Conservation (phyloP, 768 basidiomycete genomes). For the Russula foetens region DNA sequence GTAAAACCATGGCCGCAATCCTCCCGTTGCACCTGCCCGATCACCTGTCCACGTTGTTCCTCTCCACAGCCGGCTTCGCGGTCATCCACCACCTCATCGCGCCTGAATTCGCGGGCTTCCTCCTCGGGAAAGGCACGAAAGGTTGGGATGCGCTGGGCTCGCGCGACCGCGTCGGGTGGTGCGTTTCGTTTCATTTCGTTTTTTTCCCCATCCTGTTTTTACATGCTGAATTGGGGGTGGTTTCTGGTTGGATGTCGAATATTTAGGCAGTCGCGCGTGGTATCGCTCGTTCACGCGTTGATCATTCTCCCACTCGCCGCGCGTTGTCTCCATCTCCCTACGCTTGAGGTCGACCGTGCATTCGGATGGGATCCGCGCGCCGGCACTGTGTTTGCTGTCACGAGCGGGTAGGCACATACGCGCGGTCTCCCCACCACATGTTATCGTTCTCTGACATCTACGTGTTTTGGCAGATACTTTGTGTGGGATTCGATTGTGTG, state of each 20-base stretch:
- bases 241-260: not conserved
- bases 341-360: conserved; percentile 50
- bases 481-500: conserved; percentile 78
- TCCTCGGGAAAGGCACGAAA: conserved; percentile 43
- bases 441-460: not conserved
- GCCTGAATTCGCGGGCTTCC: conserved; percentile 32
- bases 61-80: conserved; percentile 50
- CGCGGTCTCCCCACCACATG: not conserved
- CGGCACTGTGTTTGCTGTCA: conserved; percentile 57
- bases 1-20: conserved; percentile 7
- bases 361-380: conserved; percentile 65
- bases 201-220: not conserved
- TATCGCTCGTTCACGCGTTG: conserved; percentile 66
- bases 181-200: not conserved
- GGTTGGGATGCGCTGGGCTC: conserved; percentile 31
- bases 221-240: too few relatives aligned
- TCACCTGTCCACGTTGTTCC: conserved; percentile 45
- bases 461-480: conserved; percentile 50
- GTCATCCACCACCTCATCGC: conserved; percentile 50
- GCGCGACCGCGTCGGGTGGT: conserved; percentile 5
- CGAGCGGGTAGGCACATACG: conserved; percentile 48
- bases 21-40: conserved; percentile 37
- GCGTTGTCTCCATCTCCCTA: conserved; percentile 40
- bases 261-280: conserved; percentile 56
- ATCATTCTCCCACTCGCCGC: conserved; percentile 58